Evolutionary conservation across 108 stramenopile genomes (phyloP), one percentile per base, ranked within the genome.

Genomic region (Conticribra weissflogii): DNA sequence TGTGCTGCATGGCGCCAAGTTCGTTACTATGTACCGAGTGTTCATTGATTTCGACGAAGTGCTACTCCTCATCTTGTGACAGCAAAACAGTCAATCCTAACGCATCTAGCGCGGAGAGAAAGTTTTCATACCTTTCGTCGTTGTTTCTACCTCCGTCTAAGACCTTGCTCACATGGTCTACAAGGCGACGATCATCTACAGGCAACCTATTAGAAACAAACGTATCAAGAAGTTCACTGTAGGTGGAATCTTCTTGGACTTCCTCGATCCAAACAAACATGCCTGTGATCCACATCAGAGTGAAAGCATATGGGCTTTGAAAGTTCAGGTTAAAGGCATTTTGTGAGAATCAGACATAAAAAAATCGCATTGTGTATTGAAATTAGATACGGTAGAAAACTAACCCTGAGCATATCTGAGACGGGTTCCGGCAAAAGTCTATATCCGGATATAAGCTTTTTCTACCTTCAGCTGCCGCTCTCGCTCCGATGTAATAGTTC

Each of bases 271-370:
- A 81, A 52, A 51, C 64, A 28, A 68, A 63, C 63, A 81, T 71
- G 44, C 80, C 80, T 4, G 69, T 76, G 31, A 66, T 72, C 80
- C 80, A 81, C 53, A 66, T 76, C 3, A 81, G 61, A 14, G 60
- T 58, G 25, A 34, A 48, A 14, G 71, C 70, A 18, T 63, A 57
- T 46, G 58, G 45, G 3, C 75, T 41, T 5, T 41, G 12, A 41
- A 41, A 41, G n/a, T n/a, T n/a, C n/a, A n/a, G n/a, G n/a, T n/a
- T n/a, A n/a, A n/a, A n/a, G n/a, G n/a, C n/a, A n/a, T n/a, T n/a
- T n/a, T n/a, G n/a, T n/a, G n/a, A n/a, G n/a, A n/a, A n/a, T n/a
- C n/a, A n/a, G n/a, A n/a, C n/a, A n/a, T n/a, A n/a, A n/a, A n/a
- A n/a, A n/a, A n/a, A n/a, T n/a, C n/a, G n/a, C n/a, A n/a, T n/a